Evolutionary conservation across 768 basidiomycete genomes (phyloP).

Genomic region (Kwoniella pini): DNA sequence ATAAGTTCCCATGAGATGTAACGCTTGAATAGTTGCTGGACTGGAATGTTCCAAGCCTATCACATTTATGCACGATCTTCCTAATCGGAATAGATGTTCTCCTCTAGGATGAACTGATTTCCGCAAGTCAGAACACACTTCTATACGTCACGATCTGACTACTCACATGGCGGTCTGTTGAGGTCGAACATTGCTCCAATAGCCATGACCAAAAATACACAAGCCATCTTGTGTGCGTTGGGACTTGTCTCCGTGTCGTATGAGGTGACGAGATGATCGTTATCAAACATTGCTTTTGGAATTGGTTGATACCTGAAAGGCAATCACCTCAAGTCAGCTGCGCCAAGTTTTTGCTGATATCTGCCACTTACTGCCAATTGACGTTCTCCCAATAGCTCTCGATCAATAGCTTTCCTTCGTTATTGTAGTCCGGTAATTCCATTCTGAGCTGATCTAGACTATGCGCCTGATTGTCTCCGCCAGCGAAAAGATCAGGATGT

Average conservation of each 20-base stretch:
- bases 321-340: neutral
- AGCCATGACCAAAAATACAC: conserved; percentile 53
- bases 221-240: conserved; percentile 52
- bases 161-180: conserved; percentile 47
- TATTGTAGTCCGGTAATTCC: conserved; percentile 49
- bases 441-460: conserved; percentile 35
- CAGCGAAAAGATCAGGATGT: conserved; percentile 18
- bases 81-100: conserved; percentile 44
- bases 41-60: conserved; percentile 41
- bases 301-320: conserved; percentile 39
- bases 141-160: neutral
- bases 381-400: conserved; percentile 54
- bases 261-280: conserved; percentile 42
- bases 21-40: conserved; percentile 51
- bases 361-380: conserved; percentile 54
- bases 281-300: conserved; percentile 45
- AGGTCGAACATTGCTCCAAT: conserved; percentile 52
- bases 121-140: neutral
- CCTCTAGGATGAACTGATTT: conserved; percentile 42
- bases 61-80: conserved; percentile 45
- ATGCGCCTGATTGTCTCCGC: conserved; percentile 7
- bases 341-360: too few relatives aligned
- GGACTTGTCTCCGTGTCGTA: conserved; percentile 37
- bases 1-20: conserved; percentile 48
- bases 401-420: conserved; percentile 34